Conservation (phyloP, 768 basidiomycete genomes). For the Podaxis carcinomalis region DNA sequence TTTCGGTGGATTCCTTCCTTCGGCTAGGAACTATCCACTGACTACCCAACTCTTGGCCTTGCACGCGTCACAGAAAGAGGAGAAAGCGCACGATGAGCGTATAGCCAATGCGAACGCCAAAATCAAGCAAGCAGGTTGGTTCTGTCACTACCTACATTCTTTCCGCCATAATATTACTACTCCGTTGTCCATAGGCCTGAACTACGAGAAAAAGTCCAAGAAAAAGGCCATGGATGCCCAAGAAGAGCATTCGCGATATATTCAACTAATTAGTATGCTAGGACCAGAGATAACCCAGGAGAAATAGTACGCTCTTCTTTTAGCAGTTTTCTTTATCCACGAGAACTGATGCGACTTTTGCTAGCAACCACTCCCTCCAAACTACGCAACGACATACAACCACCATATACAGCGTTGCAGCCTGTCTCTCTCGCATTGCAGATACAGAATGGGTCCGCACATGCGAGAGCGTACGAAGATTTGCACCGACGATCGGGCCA, state of each 20-base stretch:
- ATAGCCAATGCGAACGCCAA: conserved; percentile 62
- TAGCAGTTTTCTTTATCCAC: not conserved
- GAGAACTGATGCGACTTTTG: not conserved
- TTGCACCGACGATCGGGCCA: conserved; percentile 62
- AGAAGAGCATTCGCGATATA: conserved; percentile 77
- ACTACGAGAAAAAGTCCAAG: conserved; percentile 79
- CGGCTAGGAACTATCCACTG: not conserved
- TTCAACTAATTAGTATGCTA: conserved; percentile 64
- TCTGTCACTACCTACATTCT: not conserved
- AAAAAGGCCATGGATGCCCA: conserved; percentile 60
- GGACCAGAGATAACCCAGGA: conserved; percentile 79
- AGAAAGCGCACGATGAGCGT: conserved; percentile 71
- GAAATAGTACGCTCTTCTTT: conserved; percentile 54
- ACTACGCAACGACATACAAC: conserved; percentile 59
- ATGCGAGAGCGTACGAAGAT: conserved; percentile 68
- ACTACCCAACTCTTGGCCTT: not conserved
- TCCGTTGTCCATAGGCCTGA: conserved; percentile 42
- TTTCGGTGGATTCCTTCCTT: not conserved
- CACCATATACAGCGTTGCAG: conserved; percentile 59
- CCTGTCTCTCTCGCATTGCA: conserved; percentile 64
- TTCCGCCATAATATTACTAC: not conserved
- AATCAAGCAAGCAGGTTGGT: conserved; percentile 72
- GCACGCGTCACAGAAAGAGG: conserved; percentile 57
- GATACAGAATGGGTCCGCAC: conserved; percentile 74
- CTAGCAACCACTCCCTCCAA: conserved; percentile 61